A percentile compares a stretch with the other conserved stretches of the same genome.
phyloP scores from a whole-genome alignment of 2,329 filamentous ascomycete species.

The Blastomyces parvus region DNA sequence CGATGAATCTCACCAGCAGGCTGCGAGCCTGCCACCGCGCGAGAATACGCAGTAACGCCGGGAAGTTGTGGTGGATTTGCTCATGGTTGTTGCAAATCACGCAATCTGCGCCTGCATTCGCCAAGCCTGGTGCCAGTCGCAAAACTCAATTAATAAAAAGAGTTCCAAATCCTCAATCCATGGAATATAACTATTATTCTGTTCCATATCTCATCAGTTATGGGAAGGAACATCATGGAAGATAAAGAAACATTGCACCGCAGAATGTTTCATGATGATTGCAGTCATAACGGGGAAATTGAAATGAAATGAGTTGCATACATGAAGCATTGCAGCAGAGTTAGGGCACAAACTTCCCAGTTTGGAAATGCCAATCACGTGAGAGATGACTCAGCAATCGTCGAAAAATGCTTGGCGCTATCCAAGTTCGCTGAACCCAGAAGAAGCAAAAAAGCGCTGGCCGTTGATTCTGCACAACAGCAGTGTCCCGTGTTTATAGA shows the following conservation, averaged over 20 bases:
- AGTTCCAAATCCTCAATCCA: too few species aligned
- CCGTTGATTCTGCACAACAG: too few species aligned
- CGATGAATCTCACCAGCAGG: not conserved
- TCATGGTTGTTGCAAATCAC: slow-evolving; percentile 30
- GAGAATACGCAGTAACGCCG: slow-evolving; percentile 20
- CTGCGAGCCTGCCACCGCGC: not conserved
- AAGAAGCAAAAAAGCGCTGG: too few species aligned
- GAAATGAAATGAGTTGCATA: not conserved
- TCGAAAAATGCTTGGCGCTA: not conserved
- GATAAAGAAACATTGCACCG: not conserved
- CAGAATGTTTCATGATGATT: not conserved
- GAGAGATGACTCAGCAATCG: not conserved
- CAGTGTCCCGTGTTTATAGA: too few species aligned
- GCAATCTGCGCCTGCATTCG: slow-evolving; percentile 28
- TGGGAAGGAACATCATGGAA: not conserved
- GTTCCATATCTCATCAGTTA: not conserved
- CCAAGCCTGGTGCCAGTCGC: not conserved
- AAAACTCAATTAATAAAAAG: not conserved
- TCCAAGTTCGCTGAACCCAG: not conserved
- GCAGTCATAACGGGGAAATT: not conserved
- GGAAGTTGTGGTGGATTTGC: slow-evolving; percentile 24
- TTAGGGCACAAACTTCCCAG: not conserved
- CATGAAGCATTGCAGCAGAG: not conserved
- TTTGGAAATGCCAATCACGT: not conserved
- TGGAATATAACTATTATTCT: not conserved